These are phyloP conservation scores for Termitomyces sp. DNA, from an alignment of 768 basidiomycete species.

Conservation along the genomic window DNA sequence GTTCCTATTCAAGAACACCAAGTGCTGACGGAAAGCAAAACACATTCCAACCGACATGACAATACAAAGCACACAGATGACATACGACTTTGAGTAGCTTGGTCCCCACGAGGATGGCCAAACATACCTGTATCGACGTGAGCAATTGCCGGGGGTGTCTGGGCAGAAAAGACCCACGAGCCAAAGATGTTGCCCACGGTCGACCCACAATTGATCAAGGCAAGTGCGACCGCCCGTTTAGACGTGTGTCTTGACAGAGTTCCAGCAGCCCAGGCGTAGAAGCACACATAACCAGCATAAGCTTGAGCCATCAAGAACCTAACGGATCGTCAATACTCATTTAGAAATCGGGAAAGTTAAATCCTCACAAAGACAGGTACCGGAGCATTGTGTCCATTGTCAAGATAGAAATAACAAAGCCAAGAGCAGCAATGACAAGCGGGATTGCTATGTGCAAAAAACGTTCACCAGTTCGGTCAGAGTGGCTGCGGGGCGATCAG, in stretches of 20 bases:
- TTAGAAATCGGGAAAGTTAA: background rate
- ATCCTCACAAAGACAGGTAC: slow-evolving; percentile 61
- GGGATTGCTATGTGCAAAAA: slow-evolving; percentile 63
- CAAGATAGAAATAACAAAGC: slow-evolving; percentile 65
- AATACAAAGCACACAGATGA: slow-evolving; percentile 63
- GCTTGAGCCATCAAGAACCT: slow-evolving; percentile 78
- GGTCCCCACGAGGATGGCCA: slow-evolving; percentile 68
- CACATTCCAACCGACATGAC: slow-evolving; percentile 48
- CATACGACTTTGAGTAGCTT: slow-evolving; percentile 61
- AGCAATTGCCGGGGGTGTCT: background rate
- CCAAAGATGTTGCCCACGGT: slow-evolving; percentile 83
- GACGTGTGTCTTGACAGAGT: slow-evolving; percentile 69
- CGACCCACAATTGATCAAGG: slow-evolving; percentile 73
- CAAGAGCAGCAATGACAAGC: slow-evolving; percentile 58
- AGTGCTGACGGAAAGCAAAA: slow-evolving; percentile 38
- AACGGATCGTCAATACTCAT: background rate
- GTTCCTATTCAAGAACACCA: slow-evolving; percentile 34
- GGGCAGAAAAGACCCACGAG: slow-evolving; percentile 50
- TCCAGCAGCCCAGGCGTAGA: slow-evolving; percentile 46
- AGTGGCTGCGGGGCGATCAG: slow-evolving; percentile 43
- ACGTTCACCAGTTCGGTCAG: slow-evolving; percentile 71
- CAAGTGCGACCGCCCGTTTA: slow-evolving; percentile 79
- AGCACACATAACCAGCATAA: slow-evolving; percentile 63
- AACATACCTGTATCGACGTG: slow-evolving; percentile 40
- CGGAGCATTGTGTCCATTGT: slow-evolving; percentile 66